Base-by-base conservation (phyloP, 371 early-diverging fungal genomes). In the Chytridiales sp. region DNA sequence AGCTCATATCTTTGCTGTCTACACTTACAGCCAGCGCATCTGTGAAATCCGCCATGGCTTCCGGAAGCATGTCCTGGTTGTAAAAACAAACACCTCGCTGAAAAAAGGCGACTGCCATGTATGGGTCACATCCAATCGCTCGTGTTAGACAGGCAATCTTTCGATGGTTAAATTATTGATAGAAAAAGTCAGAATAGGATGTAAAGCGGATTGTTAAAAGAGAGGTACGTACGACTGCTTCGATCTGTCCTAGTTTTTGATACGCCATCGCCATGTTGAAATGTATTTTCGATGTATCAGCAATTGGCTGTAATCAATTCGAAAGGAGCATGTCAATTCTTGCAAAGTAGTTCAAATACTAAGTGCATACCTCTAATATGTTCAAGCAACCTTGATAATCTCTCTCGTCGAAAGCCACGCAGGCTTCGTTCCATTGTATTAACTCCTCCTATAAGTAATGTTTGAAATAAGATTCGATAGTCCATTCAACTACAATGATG, bases 201-300 rank as follows among this genome's bases (percentile, higher is more conserved):
- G 53, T 15, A 9, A 8, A 53, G 22, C 19, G 30, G 11, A 34
- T 22, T 15, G 46, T 22, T 4, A 6, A 15, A 17, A 56, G 31
- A 48, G 13, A 29, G 39, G 22, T 17, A 64, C 70, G 30, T 43
- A 77, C 94, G 60, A 95, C 94, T 58, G 82, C 84, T 34, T 87
- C 82, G 70, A 88, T 82, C 65, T 91, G 83, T 27, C 85, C 85
- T 43, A 87, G 66, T 21, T 86, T 83, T 11, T 88, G 81, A 48
- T 85, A 84, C 46, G 90, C 85, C 54, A 92, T 80, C 8, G 91
- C 96, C 69, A 95, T 90, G 70, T 96, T 96, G 73, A 93, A 96
- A 77, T 93, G 90, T 59, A 95, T 92, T 75, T 94, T 94, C 36
- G 95, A 87, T 27, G 85, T 85, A 67, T 93, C 93, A 27, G 93